These are phyloP conservation scores for Rubia yunnanensis DNA, from an alignment of 257 asterid species.

Conservation along the genomic window DNA sequence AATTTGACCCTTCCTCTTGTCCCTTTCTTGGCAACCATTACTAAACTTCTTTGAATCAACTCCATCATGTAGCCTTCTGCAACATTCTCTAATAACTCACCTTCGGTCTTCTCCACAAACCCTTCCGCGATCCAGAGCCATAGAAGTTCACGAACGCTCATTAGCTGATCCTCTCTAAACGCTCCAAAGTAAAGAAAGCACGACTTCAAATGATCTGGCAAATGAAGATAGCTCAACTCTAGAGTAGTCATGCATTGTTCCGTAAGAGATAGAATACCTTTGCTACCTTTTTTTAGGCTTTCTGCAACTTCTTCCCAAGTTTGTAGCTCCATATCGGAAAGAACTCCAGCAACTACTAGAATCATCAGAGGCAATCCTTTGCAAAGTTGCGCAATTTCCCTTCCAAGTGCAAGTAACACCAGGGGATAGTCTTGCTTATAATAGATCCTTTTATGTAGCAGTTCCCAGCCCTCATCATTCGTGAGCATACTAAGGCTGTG, in stretches of 20 bases:
- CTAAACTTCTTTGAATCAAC: conserved; percentile 3
- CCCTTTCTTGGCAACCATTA: not conserved
- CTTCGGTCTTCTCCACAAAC: not conserved
- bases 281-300: not conserved
- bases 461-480: not conserved
- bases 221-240: not conserved
- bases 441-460: not conserved
- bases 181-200: conserved; percentile 1
- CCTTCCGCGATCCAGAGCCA: not conserved
- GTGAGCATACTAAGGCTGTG: not conserved
- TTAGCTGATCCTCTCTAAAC: not conserved
- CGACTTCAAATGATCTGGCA: not conserved
- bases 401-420: not conserved
- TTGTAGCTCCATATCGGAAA: not conserved
- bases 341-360: not conserved
- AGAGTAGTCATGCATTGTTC: not conserved
- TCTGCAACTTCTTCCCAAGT: conserved; percentile 1
- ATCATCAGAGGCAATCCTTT: not conserved
- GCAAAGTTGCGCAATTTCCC: not conserved
- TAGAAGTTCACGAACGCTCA: not conserved
- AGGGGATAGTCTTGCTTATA: not conserved
- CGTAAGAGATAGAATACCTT: not conserved
- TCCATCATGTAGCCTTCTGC: conserved; percentile 3
- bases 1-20: not conserved
- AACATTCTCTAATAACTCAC: not conserved